A percentile compares a stretch with the other conserved stretches of the same genome.
phyloP scores from a whole-genome alignment of 176 grass and related monocot species.

The Pontederia crassipes region DNA sequence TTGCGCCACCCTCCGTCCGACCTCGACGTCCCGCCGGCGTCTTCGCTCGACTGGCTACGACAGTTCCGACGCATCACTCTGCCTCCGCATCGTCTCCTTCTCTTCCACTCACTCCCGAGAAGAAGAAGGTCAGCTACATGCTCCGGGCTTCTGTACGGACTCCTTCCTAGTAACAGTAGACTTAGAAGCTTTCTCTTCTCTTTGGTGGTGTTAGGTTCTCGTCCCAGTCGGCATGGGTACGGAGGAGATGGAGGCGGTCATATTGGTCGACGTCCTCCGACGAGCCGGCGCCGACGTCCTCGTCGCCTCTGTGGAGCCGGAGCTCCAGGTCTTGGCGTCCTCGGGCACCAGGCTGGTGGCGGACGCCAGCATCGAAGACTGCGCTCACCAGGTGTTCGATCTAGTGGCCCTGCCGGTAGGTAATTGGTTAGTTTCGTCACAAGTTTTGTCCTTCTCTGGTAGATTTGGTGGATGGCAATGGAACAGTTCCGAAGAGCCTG shows the following conservation, averaged over 20 bases:
- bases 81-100: too few species aligned
- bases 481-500: too few species aligned
- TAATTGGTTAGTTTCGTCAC: neutral
- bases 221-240: conserved; percentile 84
- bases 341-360: conserved; percentile 58
- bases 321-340: conserved; percentile 53
- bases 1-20: too few species aligned
- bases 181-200: neutral
- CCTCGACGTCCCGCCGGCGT: too few species aligned
- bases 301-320: conserved; percentile 56
- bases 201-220: conserved; percentile 36
- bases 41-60: too few species aligned
- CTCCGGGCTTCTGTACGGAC: too few species aligned
- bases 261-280: conserved; percentile 62
- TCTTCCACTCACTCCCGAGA: too few species aligned
- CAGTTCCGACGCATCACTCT: too few species aligned
- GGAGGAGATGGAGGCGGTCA: conserved; percentile 86
- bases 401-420: conserved; percentile 78
- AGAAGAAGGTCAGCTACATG: too few species aligned
- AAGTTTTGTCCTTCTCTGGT: neutral
- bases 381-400: conserved; percentile 65
- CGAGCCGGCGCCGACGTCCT: conserved; percentile 57
- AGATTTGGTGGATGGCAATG: too few species aligned
- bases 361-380: conserved; percentile 52
- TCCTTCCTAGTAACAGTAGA: neutral